Evolutionary conservation across 2,329 filamentous ascomycete species (phyloP).

Genomic region (Cordyceps javanica): DNA sequence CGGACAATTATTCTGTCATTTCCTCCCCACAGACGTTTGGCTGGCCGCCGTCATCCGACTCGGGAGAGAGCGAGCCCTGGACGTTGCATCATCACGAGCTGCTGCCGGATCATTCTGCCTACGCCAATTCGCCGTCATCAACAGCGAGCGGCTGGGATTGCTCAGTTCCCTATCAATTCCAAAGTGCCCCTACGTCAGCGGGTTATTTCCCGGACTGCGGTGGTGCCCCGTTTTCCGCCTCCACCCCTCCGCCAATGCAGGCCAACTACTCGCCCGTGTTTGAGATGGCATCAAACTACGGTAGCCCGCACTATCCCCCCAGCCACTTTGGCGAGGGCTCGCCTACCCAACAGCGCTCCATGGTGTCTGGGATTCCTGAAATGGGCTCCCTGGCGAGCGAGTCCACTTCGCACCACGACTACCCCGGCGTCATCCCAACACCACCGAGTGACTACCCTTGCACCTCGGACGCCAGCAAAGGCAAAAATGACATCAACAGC

Average conservation of each 20-base stretch:
- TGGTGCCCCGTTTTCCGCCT: not conserved
- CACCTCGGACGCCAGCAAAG: not conserved
- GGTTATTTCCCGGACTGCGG: not conserved
- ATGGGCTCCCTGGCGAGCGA: not conserved
- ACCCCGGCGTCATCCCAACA: not conserved
- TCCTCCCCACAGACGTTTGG: not conserved
- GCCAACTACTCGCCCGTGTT: not conserved
- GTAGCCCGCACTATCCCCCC: not conserved
- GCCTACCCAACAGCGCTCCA: not conserved
- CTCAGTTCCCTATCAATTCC: not conserved
- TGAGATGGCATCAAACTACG: not conserved
- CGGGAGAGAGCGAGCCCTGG: slow-evolving; percentile 6
- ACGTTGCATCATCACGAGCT: not conserved
- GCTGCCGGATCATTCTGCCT: not conserved
- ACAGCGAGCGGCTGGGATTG: not conserved
- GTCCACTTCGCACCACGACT: not conserved
- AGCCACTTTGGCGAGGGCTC: not conserved
- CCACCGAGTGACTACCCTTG: not conserved
- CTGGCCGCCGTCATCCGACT: slow-evolving; percentile 1
- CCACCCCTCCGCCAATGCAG: slow-evolving; percentile 3
- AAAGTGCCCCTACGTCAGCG: not conserved
- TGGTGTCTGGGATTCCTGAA: not conserved
- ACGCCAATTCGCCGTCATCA: not conserved
- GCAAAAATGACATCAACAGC: not conserved
- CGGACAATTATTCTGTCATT: not conserved